A percentile compares a stretch with the other conserved stretches of the same genome.
These are phyloP conservation scores for Rhodotorula diobovata DNA, from an alignment of 768 basidiomycete genomes.

Conservation along the genomic window DNA sequence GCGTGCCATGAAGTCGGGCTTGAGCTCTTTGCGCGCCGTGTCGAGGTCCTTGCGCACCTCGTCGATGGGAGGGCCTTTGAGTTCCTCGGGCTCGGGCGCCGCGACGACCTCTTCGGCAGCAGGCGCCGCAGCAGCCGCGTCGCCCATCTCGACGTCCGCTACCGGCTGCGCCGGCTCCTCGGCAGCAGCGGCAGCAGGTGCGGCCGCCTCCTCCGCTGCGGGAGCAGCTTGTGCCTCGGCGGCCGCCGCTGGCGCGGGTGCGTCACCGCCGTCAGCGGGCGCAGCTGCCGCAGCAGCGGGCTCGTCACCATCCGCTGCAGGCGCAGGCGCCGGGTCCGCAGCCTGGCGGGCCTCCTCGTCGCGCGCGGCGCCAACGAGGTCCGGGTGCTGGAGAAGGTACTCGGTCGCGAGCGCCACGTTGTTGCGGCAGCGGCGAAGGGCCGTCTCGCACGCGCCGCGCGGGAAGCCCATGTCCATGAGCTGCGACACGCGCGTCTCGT, in stretches of 20 bases:
- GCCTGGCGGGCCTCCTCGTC: slow-evolving; percentile 13
- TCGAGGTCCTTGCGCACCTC: slow-evolving; percentile 54
- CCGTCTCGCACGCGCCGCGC: slow-evolving; percentile 76
- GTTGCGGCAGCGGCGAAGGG: slow-evolving; percentile 76
- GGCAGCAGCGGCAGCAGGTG: neutral
- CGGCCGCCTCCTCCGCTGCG: slow-evolving; percentile 23
- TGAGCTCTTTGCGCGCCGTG: slow-evolving; percentile 62
- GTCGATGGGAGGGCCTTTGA: slow-evolving; percentile 12
- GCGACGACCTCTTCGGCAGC: neutral
- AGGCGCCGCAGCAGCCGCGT: neutral
- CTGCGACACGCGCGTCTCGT: slow-evolving; percentile 73
- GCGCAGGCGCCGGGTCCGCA: slow-evolving; percentile 8
- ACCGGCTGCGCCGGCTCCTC: slow-evolving; percentile 34
- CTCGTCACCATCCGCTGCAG: neutral
- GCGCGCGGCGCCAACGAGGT: slow-evolving; percentile 53
- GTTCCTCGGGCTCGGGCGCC: neutral
- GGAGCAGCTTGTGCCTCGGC: neutral
- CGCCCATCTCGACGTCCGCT: slow-evolving; percentile 42
- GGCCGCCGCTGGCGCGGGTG: neutral
- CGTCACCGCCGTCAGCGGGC: slow-evolving; percentile 3
- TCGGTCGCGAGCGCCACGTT: slow-evolving; percentile 86
- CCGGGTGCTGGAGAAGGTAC: slow-evolving; percentile 73
- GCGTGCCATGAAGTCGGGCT: slow-evolving; percentile 61
- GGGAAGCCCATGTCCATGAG: slow-evolving; percentile 96
- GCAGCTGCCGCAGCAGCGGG: slow-evolving; percentile 7